Evolutionary conservation across 225 moss, liverwort and hornwort genomes (phyloP), one percentile per base, ranked within the genome.

Genomic region (Antitrichia curtipendula): DNA sequence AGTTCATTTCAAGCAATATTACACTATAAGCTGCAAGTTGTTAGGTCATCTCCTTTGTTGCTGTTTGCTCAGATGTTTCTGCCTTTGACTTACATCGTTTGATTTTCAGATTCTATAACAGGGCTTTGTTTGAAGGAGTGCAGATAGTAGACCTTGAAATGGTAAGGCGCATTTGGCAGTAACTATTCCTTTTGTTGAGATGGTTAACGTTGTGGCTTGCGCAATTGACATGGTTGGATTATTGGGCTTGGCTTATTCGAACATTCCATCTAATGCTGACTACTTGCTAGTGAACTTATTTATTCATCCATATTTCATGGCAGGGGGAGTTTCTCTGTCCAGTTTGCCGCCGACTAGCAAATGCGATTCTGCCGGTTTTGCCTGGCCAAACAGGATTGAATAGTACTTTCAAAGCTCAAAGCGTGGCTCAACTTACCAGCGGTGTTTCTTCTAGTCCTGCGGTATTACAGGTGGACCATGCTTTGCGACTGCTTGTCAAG

Each of bases 311-410:
- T 82, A 28, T 80, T 64, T 86, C 53, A 77, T 90, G 86, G 43
- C 94, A 97, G 97, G 97, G 97, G 82, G 97, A 97, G 92, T 97
- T 96, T 91, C 92, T 97, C 31, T 97, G 97, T 89, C 97, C 97
- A 52, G 96, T 94, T 91, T 97, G 97, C 90, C 95, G 97, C 82
- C 95, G 97, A 82, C 95, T 97, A 84, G 95, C 96, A 75, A 97
- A 97, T 89, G 96, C 95, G 40, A 91, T 96, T 81, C 91, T 97
- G 53, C 97, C 97, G 75, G 95, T 92, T 84, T 92, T 94, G 80
- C 95, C 97, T 83, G 82, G 88, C 64, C 90, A 86, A 72, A 90
- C 90, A 84, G 90, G 93, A 50, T 89, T 90, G 83, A 87, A 87
- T 76, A 82, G 70, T 61, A 84, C 87, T 75, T 89, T 88, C 32